A percentile compares a stretch with the other conserved stretches of the same genome.
phyloP scores from a whole-genome alignment of 2,329 filamentous ascomycete species.

The Thielaviopsis euricoi region DNA sequence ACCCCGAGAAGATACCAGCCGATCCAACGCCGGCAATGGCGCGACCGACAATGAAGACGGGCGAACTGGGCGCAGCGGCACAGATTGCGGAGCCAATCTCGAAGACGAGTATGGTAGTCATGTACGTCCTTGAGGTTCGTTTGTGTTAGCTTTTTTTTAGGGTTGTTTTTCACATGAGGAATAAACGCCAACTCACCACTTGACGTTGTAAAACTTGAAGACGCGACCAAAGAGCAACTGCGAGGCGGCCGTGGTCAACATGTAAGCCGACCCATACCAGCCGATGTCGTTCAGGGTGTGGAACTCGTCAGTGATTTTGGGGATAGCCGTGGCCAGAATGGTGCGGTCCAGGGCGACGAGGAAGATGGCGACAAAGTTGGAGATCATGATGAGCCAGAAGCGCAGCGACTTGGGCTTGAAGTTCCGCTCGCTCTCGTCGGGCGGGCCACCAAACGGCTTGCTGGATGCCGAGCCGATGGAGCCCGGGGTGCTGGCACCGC shows the following conservation, averaged over 20 bases:
- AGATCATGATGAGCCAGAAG: conserved; percentile 39
- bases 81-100: conserved; percentile 38
- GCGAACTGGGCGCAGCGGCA: conserved; percentile 35
- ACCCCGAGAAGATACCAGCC: conserved; percentile 40
- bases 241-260: conserved; percentile 41
- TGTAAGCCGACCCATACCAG: conserved; percentile 43
- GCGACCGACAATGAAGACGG: conserved; percentile 37
- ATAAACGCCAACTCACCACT: conserved; percentile 22
- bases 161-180: neutral
- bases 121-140: conserved; percentile 22
- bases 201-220: conserved; percentile 33
- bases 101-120: conserved; percentile 32
- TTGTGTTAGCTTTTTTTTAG: conserved; percentile 1
- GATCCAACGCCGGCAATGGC: conserved; percentile 39
- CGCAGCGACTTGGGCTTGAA: conserved; percentile 35
- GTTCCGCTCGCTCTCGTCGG: conserved; percentile 22
- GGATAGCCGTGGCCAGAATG: conserved; percentile 36
- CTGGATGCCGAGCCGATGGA: neutral
- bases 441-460: conserved; percentile 2
- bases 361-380: conserved; percentile 38
- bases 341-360: conserved; percentile 40
- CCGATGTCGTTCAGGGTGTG: conserved; percentile 38
- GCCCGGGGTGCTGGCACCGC: neutral
- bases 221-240: conserved; percentile 32
- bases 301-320: conserved; percentile 34